Conservation (phyloP, 345 rosid species). For the Citrus sinensis region DNA sequence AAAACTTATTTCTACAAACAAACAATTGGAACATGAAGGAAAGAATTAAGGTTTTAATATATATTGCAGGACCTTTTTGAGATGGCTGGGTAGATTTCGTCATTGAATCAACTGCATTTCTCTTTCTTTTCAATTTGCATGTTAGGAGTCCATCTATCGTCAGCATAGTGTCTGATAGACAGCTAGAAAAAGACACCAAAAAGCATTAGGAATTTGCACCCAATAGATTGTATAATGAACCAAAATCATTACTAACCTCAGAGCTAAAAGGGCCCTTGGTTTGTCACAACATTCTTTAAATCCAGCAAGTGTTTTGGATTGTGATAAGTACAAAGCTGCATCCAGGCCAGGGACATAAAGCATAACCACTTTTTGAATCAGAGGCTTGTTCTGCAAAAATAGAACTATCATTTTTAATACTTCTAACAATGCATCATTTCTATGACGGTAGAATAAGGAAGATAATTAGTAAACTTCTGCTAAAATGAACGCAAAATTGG, state of each 20-base stretch:
- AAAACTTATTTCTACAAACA: not conserved
- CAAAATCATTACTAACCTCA: slow-evolving; percentile 56
- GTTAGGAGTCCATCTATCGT: slow-evolving; percentile 81
- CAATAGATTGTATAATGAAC: not conserved
- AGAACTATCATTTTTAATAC: slow-evolving; percentile 5
- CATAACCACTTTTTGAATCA: slow-evolving; percentile 88
- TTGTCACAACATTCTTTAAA: slow-evolving; percentile 70
- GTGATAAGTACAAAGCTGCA: slow-evolving; percentile 78
- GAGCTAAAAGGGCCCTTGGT: slow-evolving; percentile 72
- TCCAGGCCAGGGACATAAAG: slow-evolving; percentile 92
- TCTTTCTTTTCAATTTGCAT: slow-evolving; percentile 71
- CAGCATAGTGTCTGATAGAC: slow-evolving; percentile 75
- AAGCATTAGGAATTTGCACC: slow-evolving; percentile 15
- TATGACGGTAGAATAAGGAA: not conserved
- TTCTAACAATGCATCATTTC: slow-evolving; percentile 1
- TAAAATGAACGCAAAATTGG: not conserved
- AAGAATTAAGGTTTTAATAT: not conserved
- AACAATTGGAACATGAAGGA: not conserved
- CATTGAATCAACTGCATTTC: slow-evolving; percentile 34
- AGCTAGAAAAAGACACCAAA: slow-evolving; percentile 47
- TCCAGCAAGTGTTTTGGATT: slow-evolving; percentile 57
- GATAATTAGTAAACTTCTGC: not conserved
- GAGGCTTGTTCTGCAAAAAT: slow-evolving; percentile 79
- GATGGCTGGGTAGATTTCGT: slow-evolving; percentile 28
- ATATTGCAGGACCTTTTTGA: slow-evolving; percentile 48